Evolutionary conservation across 495 filamentous ascomycete genomes (phyloP), one percentile per base, ranked within the genome.

Genomic region (Neurospora terricola): DNA sequence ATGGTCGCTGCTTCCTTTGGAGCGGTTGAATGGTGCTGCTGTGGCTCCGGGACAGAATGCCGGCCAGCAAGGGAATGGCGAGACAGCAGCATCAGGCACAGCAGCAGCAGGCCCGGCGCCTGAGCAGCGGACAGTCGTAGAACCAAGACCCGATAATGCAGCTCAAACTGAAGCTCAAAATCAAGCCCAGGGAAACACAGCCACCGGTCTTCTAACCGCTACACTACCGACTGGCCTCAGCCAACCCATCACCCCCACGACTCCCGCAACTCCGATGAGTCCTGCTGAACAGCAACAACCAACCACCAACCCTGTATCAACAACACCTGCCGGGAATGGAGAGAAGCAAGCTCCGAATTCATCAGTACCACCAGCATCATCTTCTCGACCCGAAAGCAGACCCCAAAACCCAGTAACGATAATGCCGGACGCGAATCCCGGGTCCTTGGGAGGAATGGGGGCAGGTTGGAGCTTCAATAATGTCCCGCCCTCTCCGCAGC

Each of bases 1-100:
- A 8, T 96, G 93, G 93, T 90, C 88, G 30, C 79, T 96, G 37
- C 81, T 91, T 39, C 91, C 91, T 70, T 84, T 94, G 12, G 86
- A 91, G 45, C 84, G 90, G 18, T 71, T 88, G 21, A 84, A 87
- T n/a, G 82, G 81, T 14, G 80, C 6, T 34, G 54, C 27, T 66
- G 54, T 66, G 0, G 14, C 54, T 34, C 54, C 54, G 27, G 27
- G 27, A 34, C 54, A 66, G 7, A 66, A 66, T 66, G 7, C 12
- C 14, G 12, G 54, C 12, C 54, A 62, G 54, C 54, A 62, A 62
- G 23, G 23, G 6, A 14, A 27, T 34, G 27, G 27, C 6, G 27
- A 36, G 27, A 66, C 54, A 18, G 27, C 27, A 18, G 2, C 27
- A 16, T 3, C 54, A 66, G 54, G 54, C 4, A 18, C 54, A 34